phyloP scores from a whole-genome alignment of 2,329 filamentous ascomycete species.

The Chaetomium olivaceum region DNA sequence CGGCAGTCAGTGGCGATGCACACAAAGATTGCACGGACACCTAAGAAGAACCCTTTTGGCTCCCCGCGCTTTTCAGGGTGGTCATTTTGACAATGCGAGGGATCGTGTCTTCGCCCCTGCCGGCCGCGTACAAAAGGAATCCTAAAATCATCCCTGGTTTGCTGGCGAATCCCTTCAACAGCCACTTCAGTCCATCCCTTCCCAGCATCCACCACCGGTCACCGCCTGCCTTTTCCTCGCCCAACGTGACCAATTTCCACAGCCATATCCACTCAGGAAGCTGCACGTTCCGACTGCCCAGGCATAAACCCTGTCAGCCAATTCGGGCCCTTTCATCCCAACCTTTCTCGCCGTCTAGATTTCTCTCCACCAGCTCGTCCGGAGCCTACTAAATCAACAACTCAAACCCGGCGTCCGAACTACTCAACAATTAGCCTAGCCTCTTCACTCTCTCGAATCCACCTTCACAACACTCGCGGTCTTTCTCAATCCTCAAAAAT shows the following conservation, averaged over 20 bases:
- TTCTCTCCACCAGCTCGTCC: conserved; percentile 12
- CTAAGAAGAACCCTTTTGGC: neutral
- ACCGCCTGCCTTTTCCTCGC: conserved; percentile 22
- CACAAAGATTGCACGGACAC: conserved; percentile 16
- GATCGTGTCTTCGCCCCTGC: conserved; percentile 2
- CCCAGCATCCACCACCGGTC: conserved; percentile 21
- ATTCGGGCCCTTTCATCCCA: conserved; percentile 19
- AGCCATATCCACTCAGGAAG: conserved; percentile 27
- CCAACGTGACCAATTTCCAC: conserved; percentile 26
- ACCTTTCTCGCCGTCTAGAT: conserved; percentile 2
- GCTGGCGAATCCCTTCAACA: conserved; percentile 6
- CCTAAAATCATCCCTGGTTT: conserved; percentile 13
- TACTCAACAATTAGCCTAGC: neutral
- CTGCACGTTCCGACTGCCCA: conserved; percentile 21
- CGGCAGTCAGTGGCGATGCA: neutral
- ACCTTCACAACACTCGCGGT: conserved; percentile 1
- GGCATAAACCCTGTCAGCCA: conserved; percentile 19
- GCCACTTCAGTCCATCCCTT: conserved; percentile 9
- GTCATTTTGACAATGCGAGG: conserved; percentile 9
- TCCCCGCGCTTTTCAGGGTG: neutral
- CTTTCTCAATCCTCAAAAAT: conserved; percentile 30
- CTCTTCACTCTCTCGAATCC: neutral
- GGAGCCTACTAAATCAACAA: neutral
- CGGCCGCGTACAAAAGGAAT: conserved; percentile 20
- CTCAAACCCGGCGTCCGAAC: neutral